Percentiles rank a stretch among this genome's conserved stretches.
Evolutionary conservation across 78 protist species (phyloP).

Genomic region (Tieghemostelium lacteum): DNA sequence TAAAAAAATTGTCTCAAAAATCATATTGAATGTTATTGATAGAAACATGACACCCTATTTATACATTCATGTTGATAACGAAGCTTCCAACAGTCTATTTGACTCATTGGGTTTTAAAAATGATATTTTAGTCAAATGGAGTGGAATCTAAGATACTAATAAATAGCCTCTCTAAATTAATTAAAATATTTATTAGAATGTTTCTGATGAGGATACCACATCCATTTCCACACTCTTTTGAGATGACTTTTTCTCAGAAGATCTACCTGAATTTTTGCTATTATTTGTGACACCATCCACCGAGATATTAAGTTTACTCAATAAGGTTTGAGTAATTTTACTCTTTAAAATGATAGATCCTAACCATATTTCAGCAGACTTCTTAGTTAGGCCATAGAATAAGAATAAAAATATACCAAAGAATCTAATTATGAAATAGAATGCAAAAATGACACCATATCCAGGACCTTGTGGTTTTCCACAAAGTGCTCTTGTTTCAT

Average conservation of each 20-base stretch:
- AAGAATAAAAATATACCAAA: slow-evolving; percentile 19
- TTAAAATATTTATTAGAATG: too few relatives aligned
- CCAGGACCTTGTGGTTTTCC: slow-evolving; percentile 3
- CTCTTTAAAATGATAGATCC: neutral
- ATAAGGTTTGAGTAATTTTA: neutral
- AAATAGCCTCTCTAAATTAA: too few relatives aligned
- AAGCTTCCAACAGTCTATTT: neutral
- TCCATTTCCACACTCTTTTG: too few relatives aligned
- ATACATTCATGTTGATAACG: neutral
- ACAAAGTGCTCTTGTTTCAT: neutral
- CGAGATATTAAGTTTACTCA: neutral
- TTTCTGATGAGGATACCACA: too few relatives aligned
- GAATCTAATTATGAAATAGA: slow-evolving; percentile 4
- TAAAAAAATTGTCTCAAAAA: slow-evolving; percentile 2
- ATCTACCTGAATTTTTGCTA: too few relatives aligned
- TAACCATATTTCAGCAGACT: neutral
- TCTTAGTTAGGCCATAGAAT: neutral
- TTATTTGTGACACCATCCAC: too few relatives aligned
- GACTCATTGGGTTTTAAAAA: neutral
- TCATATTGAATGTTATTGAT: neutral
- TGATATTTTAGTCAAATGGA: neutral
- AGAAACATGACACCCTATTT: neutral
- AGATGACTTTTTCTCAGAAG: too few relatives aligned
- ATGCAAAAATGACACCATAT: neutral
- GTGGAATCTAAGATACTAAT: too few relatives aligned